Base-by-base conservation (phyloP, 768 basidiomycete species). In the Lyophyllum shimeji region DNA sequence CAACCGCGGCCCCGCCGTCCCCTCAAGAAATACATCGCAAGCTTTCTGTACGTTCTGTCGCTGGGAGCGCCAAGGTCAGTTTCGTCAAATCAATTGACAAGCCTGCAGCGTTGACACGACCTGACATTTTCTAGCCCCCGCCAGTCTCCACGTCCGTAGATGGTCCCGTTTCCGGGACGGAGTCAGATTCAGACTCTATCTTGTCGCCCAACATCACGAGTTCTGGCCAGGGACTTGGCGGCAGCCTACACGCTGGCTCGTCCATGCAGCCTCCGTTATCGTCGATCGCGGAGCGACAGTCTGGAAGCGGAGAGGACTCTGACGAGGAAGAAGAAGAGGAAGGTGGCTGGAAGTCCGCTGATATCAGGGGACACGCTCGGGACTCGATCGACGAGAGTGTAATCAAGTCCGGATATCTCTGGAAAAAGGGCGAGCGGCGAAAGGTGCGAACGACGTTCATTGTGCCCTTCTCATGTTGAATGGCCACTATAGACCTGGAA, bases 401-500 rank as follows among this genome's bases (percentile, higher is more conserved):
- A 40, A 80, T 96, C 68, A 96, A 95, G 74, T 84, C 89, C 21
- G 97, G 96, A 1, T 98, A 97, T 76, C 76, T 98, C 50, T 90
- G 87, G 85, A 99, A 99, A 83, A 98, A 98, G 79, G 96, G 96
- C 62, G 93, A 97, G 72, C 82, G 94, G 55, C 78, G 97, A 71
- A 98, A 98, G 89, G 96, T 96, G 39, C 37, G 15, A 60, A 55
- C 81, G 71, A 29, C 42, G 15, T 48, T 60, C 20, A 25, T 18
- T 52, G 25, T 56, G 11, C 2, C 37, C 33, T 37, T 37, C 50
- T 55, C 13, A 46, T 46, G 50, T 29, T 53, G 23, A 48, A 34
- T 54, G 21, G 53, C 46, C 27, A 40, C 46, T 59, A n/a, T 66
- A 96, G 95, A 94, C 90, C 1, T 99, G 97, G 97, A 98, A 98